Base-by-base conservation (phyloP, 2,329 filamentous ascomycete genomes). In the Trichoderma afroharzianum region DNA sequence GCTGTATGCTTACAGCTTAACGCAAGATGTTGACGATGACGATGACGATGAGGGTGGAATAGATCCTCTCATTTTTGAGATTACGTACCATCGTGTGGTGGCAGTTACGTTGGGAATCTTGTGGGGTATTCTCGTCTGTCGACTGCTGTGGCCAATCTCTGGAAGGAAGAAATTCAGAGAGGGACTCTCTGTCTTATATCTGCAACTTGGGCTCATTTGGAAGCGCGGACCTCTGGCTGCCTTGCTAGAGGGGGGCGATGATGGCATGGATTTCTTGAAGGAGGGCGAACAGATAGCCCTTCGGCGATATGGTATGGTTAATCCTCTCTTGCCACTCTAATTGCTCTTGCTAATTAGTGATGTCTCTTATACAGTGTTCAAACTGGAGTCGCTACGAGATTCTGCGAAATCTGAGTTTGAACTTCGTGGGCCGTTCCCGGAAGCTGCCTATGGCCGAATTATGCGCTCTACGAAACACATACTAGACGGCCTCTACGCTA, bases 131-230 rank as follows among this genome's bases (percentile, higher is more conserved):
- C 88, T 98, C 66, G 88, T 98, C 73, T 98, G 95, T 63, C 89
- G 95, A 72, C 78, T 97, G 63, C 91, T 99, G 74, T 98, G 95
- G 93, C 96, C 96, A 9, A 97, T 98, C 73, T 96, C 94, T 36
- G 96, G 94, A 2, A 88, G 96, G 57, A 87, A 88, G 74, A 97
- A 97, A 81, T 91, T 98, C 76, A 94, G 96, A 78, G 92, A 97
- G 77, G 95, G 95, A 2, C 86, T 98, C 12, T 93, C 93, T 32
- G 86, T 97, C n/a, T 85, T 99, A 14, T 98, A 96, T 88, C 86
- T 99, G 7, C 93, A 97, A 72, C 95, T 99, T 90, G 93, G 94
- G 18, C 87, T 99, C 39, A 95, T 98, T 74, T 99, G 96, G 96
- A 97, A 95, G 82, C 90, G 95, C 58, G 95, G 97, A 9, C 96